Evolutionary conservation across 225 moss, liverwort and hornwort species (phyloP).

Genomic region (Pleurozium schreberi): DNA sequence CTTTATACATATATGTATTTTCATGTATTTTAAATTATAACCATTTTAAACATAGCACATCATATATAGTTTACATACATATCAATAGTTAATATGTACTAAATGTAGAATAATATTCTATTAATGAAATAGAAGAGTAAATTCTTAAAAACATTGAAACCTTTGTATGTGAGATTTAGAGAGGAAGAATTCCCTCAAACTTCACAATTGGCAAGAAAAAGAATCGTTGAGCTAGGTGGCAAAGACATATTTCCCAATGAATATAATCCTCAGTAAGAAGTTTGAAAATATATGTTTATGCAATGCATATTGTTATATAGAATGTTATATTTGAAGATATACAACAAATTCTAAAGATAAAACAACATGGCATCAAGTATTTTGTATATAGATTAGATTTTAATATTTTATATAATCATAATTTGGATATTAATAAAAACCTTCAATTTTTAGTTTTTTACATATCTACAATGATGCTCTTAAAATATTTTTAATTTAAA

Average conservation of each 20-base stretch:
- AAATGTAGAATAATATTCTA: neutral
- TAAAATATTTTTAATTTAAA: neutral
- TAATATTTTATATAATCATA: no score
- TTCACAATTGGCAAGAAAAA: conserved; percentile 24
- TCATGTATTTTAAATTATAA: neutral
- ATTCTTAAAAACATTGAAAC: neutral
- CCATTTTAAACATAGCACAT: no score
- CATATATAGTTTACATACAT: neutral
- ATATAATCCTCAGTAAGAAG: conserved; percentile 3
- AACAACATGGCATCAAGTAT: neutral
- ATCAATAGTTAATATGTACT: no score
- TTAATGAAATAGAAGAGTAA: neutral
- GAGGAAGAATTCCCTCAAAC: conserved; percentile 38
- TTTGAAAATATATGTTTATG: neutral
- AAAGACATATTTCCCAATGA: conserved; percentile 14
- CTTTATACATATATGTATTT: neutral
- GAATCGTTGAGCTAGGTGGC: conserved; percentile 31
- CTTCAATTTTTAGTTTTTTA: neutral
- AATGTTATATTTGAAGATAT: no score
- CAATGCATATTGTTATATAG: neutral
- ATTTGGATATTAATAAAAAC: neutral
- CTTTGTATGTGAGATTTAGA: neutral
- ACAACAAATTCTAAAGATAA: neutral
- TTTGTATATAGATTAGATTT: neutral
- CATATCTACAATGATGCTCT: neutral